Evolutionary conservation across 805 yeast species (phyloP).

Genomic region (Pichia membranifaciens): DNA sequence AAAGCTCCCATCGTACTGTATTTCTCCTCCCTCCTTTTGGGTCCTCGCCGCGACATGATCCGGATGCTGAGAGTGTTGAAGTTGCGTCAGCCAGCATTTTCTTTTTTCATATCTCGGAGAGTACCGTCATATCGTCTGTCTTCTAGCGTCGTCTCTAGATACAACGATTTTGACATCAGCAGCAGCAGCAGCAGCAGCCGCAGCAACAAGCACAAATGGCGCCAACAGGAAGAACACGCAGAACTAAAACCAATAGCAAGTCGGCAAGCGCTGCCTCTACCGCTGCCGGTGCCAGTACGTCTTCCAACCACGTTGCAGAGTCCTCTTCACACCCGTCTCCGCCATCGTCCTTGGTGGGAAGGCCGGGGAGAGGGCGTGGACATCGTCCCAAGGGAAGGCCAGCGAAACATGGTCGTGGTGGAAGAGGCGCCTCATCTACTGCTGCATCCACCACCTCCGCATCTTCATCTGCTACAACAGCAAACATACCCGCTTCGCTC

Average conservation of each 20-base stretch:
- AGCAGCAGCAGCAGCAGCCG: neutral
- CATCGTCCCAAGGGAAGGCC: slow-evolving; percentile 1
- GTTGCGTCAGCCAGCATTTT: no score
- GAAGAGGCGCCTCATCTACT: neutral
- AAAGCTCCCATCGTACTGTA: neutral
- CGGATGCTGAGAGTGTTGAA: no score
- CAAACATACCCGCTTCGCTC: neutral
- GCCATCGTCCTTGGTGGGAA: neutral
- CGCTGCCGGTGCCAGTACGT: neutral
- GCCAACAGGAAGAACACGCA: slow-evolving; percentile 3
- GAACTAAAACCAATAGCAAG: slow-evolving; percentile 5
- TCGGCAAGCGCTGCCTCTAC: neutral
- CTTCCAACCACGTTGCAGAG: neutral
- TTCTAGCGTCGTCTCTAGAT: no score
- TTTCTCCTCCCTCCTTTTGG: neutral
- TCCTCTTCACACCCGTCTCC: neutral
- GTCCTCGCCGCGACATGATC: neutral
- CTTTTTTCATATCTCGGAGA: no score
- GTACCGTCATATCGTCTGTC: no score
- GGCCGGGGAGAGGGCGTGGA: neutral
- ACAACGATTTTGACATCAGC: no score
- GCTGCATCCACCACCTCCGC: neutral
- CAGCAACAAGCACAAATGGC: no score
- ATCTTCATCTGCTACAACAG: neutral
- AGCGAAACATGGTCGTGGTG: slow-evolving; percentile 1